These are phyloP conservation scores for Gossypium davidsonii DNA, from an alignment of 441 rosid species.

Conservation along the genomic window DNA sequence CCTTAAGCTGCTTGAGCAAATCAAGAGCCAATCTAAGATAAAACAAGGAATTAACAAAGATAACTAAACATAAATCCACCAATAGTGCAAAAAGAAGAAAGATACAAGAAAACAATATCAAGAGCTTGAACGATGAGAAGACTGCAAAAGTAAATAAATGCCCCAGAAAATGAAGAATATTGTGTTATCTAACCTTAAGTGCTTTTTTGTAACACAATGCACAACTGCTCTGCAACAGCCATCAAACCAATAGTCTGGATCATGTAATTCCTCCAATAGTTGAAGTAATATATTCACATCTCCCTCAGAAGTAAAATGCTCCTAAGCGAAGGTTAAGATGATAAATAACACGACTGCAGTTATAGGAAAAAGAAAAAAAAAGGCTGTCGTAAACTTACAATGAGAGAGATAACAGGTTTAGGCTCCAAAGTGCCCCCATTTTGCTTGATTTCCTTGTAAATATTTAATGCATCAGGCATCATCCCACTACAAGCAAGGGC, in stretches of 20 bases:
- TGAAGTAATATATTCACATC: constrained; percentile 40
- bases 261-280: constrained; percentile 49
- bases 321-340: constrained; percentile 35
- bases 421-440: constrained; percentile 45
- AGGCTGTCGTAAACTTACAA: constrained; percentile 45
- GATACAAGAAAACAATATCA: not conserved
- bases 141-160: constrained; percentile 7
- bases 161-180: constrained; percentile 8
- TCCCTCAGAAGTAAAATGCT: constrained; percentile 38
- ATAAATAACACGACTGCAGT: constrained; percentile 6
- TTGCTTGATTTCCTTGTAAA: constrained; percentile 63
- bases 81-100: not conserved
- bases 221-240: constrained; percentile 54
- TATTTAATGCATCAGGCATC: constrained; percentile 52
- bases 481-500: constrained; percentile 73
- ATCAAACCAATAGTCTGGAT: constrained; percentile 43
- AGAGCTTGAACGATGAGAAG: not conserved
- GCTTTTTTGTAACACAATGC: constrained; percentile 46
- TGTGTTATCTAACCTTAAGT: constrained; percentile 41
- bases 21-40: constrained; percentile 44
- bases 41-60: constrained; percentile 13
- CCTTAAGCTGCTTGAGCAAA: constrained; percentile 51
- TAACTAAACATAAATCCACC: too few relatives aligned
- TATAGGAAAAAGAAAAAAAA: constrained; percentile 7
- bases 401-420: constrained; percentile 54